Conservation (phyloP, 352 stramenopile species). For the Globisporangium viniferum region DNA sequence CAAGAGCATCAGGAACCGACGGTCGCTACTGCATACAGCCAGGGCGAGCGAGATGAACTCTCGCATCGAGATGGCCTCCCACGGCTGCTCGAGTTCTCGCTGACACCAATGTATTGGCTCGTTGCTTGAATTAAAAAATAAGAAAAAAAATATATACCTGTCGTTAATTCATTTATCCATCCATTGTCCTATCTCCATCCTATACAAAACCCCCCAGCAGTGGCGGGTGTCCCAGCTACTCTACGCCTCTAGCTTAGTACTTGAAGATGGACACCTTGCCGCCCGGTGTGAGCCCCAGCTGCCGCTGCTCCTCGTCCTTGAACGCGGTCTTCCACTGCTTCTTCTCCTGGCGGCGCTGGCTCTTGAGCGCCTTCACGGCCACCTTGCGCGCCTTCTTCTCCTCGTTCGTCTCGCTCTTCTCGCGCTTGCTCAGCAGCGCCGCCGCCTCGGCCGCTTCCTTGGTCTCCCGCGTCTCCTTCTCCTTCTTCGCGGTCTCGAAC, state of each 20-base stretch:
- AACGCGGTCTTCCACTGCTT: constrained; percentile 94
- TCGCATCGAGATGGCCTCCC: too few relatives aligned
- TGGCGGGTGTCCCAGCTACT: too few relatives aligned
- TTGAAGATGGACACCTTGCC: constrained; percentile 74
- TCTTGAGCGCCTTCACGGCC: constrained; percentile 90
- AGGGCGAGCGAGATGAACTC: too few relatives aligned
- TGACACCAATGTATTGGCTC: too few relatives aligned
- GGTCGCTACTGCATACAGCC: too few relatives aligned
- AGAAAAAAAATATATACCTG: too few relatives aligned
- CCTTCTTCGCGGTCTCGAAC: constrained; percentile 45
- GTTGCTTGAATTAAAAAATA: too few relatives aligned
- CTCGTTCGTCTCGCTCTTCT: constrained; percentile 86
- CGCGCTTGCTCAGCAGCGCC: constrained; percentile 27
- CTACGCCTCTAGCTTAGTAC: constrained; percentile 34
- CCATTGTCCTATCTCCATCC: too few relatives aligned
- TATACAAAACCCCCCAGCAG: too few relatives aligned
- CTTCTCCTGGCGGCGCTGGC: constrained; percentile 91
- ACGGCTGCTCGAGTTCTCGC: too few relatives aligned
- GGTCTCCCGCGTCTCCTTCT: constrained; percentile 18
- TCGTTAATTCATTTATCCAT: too few relatives aligned
- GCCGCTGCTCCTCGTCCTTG: constrained; percentile 89
- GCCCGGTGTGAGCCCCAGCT: constrained; percentile 52
- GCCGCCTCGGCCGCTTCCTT: constrained; percentile 13
- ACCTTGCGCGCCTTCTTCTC: constrained; percentile 93
- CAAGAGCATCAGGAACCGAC: too few relatives aligned